These are phyloP conservation scores for Ceratocystis variospora DNA, from an alignment of 2,329 filamentous ascomycete species.

Conservation along the genomic window DNA sequence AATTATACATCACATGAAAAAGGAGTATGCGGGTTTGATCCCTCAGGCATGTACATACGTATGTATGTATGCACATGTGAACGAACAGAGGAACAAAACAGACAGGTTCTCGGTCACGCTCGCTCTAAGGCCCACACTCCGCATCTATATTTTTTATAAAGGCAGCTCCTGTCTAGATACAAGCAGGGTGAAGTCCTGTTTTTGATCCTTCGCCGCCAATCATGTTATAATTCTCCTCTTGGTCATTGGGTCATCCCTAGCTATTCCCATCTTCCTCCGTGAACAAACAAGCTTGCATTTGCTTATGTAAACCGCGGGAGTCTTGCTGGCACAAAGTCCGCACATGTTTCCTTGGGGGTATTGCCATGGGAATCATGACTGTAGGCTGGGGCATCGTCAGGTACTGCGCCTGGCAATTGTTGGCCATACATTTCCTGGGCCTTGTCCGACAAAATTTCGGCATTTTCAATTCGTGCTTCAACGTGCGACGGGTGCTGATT, in stretches of 20 bases:
- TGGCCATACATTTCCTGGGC: slow-evolving; percentile 4
- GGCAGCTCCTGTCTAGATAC: background rate
- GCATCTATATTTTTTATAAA: background rate
- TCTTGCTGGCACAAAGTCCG: slow-evolving; percentile 43
- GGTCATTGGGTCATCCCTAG: background rate
- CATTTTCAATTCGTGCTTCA: slow-evolving; percentile 10
- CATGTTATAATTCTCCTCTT: background rate
- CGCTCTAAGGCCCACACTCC: background rate
- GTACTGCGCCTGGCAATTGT: background rate
- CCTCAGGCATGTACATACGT: background rate
- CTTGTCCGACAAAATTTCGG: slow-evolving; percentile 1
- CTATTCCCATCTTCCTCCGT: background rate
- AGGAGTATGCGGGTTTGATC: background rate
- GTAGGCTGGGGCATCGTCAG: slow-evolving; percentile 5
- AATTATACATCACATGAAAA: background rate
- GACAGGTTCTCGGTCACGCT: background rate
- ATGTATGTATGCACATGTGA: background rate
- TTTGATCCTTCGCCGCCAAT: background rate
- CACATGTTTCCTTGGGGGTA: slow-evolving; percentile 5
- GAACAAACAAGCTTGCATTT: background rate
- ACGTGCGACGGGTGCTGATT: background rate
- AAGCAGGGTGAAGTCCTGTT: slow-evolving; percentile 9
- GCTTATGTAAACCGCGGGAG: slow-evolving; percentile 40
- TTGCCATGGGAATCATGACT: background rate
- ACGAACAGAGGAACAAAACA: background rate